phyloP scores from a whole-genome alignment of 768 basidiomycete genomes.

The Amanita pallidorosea region DNA sequence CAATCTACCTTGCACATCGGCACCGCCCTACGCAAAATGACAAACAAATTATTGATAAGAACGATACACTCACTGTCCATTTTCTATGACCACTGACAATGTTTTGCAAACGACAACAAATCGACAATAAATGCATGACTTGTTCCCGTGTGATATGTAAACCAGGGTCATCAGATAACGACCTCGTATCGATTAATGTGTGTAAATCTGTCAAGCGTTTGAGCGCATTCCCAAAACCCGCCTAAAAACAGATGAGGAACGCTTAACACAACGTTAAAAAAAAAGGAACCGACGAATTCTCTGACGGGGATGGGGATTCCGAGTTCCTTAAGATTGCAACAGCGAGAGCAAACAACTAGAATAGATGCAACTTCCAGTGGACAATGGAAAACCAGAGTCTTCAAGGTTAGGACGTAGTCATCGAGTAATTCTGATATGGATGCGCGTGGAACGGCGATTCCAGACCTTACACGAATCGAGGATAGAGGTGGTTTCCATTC shows the following conservation, averaged over 20 bases:
- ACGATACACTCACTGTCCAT: conserved; percentile 39
- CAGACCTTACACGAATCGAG: conserved; percentile 32
- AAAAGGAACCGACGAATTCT: conserved; percentile 27
- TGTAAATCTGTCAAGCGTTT: conserved; percentile 24
- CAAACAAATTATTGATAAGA: not conserved
- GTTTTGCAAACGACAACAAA: conserved; percentile 22
- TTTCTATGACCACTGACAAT: conserved; percentile 38
- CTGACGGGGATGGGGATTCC: conserved; percentile 40
- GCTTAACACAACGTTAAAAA: not conserved
- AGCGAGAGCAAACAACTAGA: conserved; percentile 27
- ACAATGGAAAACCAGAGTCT: conserved; percentile 36
- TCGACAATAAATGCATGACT: conserved; percentile 10
- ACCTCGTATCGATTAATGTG: conserved; percentile 31
- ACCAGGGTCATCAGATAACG: not conserved
- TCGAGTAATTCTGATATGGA: conserved; percentile 34
- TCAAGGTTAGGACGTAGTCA: conserved; percentile 30
- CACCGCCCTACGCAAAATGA: not conserved
- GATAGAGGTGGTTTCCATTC: conserved; percentile 19
- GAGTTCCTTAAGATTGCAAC: conserved; percentile 36
- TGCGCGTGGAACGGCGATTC: conserved; percentile 17
- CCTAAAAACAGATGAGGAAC: conserved; percentile 9
- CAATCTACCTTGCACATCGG: not conserved
- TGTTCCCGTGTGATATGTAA: conserved; percentile 13
- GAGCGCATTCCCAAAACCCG: conserved; percentile 24
- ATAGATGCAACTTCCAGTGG: conserved; percentile 27